phyloP scores from a whole-genome alignment of 306 rosid species.

The Vigna trinervia region DNA sequence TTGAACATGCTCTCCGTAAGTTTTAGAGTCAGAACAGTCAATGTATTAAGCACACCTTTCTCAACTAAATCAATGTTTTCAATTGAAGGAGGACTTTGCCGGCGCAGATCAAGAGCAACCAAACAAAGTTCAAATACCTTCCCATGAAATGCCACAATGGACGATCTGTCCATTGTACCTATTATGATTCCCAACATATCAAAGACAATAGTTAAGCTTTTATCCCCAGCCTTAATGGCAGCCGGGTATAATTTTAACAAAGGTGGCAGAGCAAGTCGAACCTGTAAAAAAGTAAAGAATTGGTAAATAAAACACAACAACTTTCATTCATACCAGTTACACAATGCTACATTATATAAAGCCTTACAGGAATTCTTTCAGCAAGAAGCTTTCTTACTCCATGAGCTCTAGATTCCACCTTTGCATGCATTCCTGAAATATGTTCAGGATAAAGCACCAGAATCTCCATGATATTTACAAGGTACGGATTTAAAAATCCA shows the following conservation, averaged over 20 bases:
- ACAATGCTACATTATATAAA: constrained; percentile 19
- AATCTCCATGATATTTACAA: constrained; percentile 68
- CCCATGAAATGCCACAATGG: constrained; percentile 68
- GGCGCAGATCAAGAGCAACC: constrained; percentile 85
- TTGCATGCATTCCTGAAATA: constrained; percentile 60
- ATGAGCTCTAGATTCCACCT: constrained; percentile 65
- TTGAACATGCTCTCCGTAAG: constrained; percentile 92
- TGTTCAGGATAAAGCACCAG: constrained; percentile 71
- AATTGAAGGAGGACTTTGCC: constrained; percentile 65
- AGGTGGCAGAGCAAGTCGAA: constrained; percentile 82
- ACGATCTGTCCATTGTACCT: constrained; percentile 70
- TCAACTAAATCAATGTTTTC: constrained; percentile 70
- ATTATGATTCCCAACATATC: constrained; percentile 75
- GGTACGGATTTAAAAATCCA: constrained; percentile 82
- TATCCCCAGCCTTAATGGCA: constrained; percentile 79
- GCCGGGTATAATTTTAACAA: constrained; percentile 65
- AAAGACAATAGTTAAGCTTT: constrained; percentile 68
- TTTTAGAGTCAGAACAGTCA: constrained; percentile 73
- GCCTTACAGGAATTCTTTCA: constrained; percentile 83
- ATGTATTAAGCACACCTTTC: constrained; percentile 62
- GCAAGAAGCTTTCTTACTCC: constrained; percentile 70
- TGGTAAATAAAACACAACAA: constrained; percentile 23
- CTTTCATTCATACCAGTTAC: constrained; percentile 10
- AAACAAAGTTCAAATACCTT: constrained; percentile 81
- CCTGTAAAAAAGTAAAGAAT: constrained; percentile 57